Evolutionary conservation across 257 asterid species (phyloP).

Genomic region (Thymus mandschuricus): DNA sequence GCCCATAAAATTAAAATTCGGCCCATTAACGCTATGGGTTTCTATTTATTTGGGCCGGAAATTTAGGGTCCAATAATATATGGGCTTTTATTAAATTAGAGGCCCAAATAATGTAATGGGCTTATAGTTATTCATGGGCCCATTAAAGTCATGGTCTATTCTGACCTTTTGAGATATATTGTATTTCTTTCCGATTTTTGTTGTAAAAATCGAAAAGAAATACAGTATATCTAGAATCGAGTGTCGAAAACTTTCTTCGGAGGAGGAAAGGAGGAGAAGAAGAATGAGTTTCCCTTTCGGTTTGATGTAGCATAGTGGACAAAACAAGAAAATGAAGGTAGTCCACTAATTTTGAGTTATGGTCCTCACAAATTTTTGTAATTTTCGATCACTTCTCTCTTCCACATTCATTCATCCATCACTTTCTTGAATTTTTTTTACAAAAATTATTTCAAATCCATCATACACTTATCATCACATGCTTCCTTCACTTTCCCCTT

Average conservation of each 20-base stretch:
- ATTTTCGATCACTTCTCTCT: not conserved
- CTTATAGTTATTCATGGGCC: not conserved
- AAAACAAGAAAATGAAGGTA: not conserved
- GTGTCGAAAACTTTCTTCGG: not conserved
- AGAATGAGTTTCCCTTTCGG: not conserved
- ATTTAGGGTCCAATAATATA: too few relatives aligned
- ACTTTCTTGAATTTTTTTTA: not conserved
- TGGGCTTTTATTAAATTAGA: not conserved
- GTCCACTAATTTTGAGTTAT: not conserved
- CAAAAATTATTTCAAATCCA: not conserved
- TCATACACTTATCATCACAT: not conserved
- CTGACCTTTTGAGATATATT: too few relatives aligned
- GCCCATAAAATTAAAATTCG: not conserved
- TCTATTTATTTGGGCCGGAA: not conserved
- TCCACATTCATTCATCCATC: not conserved
- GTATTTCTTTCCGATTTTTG: too few relatives aligned
- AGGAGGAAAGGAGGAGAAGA: not conserved
- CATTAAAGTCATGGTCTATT: too few relatives aligned
- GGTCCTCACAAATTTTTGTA: conserved; percentile 13
- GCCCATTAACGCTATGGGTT: not conserved
- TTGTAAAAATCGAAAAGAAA: too few relatives aligned
- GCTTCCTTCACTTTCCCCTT: not conserved
- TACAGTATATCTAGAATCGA: not conserved
- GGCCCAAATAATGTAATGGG: not conserved
- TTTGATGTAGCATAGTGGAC: not conserved